Conservation (phyloP, 345 rosid genomes). For the Firmiana major region DNA sequence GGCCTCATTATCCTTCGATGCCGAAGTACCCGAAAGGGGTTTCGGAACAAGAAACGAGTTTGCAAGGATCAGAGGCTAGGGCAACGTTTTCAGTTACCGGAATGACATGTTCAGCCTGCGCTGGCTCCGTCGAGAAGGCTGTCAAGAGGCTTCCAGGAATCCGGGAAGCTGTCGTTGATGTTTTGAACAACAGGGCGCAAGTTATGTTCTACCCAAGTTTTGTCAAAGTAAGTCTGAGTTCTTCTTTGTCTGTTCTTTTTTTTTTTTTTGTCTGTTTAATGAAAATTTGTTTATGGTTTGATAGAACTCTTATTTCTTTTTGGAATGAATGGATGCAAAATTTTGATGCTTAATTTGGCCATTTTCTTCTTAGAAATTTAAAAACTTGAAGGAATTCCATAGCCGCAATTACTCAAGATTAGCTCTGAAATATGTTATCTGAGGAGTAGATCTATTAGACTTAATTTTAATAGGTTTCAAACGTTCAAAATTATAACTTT, state of each 20-base stretch:
- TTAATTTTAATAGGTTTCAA: background rate
- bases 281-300: background rate
- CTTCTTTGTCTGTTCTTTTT: background rate
- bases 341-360: background rate
- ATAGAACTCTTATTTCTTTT: no score
- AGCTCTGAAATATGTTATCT: background rate
- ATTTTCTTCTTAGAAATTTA: background rate
- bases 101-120: constrained; percentile 90
- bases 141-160: constrained; percentile 82
- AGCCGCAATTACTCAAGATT: background rate
- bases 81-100: constrained; percentile 69
- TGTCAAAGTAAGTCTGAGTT: constrained; percentile 48
- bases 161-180: constrained; percentile 69
- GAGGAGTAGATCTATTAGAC: background rate
- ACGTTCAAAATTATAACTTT: background rate
- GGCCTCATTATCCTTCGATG: constrained; percentile 63
- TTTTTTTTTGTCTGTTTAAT: background rate
- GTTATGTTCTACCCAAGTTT: constrained; percentile 58
- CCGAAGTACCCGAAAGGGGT: constrained; percentile 61
- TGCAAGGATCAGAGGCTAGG: constrained; percentile 35
- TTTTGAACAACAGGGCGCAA: constrained; percentile 61
- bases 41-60: constrained; percentile 26
- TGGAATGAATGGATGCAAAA: background rate
- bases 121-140: constrained; percentile 91
- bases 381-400: background rate